Conservation (phyloP, 345 rosid genomes). For the Populus ilicifolia region DNA sequence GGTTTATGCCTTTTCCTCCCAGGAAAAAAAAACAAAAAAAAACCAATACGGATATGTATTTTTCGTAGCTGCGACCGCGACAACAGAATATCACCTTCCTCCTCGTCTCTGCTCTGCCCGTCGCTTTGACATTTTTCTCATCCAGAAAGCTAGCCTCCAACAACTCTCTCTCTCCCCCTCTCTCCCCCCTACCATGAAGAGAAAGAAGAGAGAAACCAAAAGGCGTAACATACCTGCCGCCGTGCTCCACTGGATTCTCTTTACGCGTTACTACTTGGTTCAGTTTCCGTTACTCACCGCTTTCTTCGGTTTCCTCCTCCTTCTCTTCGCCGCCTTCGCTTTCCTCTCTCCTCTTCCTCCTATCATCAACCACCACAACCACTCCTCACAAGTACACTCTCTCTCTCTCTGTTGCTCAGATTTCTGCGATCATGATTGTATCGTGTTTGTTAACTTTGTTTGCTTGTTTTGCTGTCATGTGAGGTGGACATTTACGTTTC, state of each 20-base stretch:
- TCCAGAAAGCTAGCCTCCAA: background rate
- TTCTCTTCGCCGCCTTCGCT: constrained; percentile 46
- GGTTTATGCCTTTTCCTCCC: background rate
- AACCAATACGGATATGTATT: background rate
- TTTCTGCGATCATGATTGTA: background rate
- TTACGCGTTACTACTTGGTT: constrained; percentile 47
- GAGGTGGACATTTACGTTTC: background rate
- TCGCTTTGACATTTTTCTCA: background rate
- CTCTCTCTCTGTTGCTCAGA: background rate
- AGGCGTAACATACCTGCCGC: constrained; percentile 22
- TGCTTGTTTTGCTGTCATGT: background rate
- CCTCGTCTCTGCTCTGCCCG: background rate
- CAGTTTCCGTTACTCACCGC: constrained; percentile 62
- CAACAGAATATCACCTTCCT: background rate
- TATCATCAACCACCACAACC: constrained; percentile 25
- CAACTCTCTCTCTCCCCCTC: background rate
- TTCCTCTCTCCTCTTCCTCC: constrained; percentile 51
- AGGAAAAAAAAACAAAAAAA: background rate
- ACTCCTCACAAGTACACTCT: constrained; percentile 22
- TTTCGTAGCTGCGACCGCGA: background rate
- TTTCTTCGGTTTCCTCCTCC: constrained; percentile 52
- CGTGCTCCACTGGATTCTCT: constrained; percentile 29
- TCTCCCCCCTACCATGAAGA: constrained; percentile 27
- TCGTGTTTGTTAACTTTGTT: background rate
- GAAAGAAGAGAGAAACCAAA: constrained; percentile 34